Evolutionary conservation across 352 stramenopile species (phyloP).

Genomic region (Halophytophthora batemanensis): DNA sequence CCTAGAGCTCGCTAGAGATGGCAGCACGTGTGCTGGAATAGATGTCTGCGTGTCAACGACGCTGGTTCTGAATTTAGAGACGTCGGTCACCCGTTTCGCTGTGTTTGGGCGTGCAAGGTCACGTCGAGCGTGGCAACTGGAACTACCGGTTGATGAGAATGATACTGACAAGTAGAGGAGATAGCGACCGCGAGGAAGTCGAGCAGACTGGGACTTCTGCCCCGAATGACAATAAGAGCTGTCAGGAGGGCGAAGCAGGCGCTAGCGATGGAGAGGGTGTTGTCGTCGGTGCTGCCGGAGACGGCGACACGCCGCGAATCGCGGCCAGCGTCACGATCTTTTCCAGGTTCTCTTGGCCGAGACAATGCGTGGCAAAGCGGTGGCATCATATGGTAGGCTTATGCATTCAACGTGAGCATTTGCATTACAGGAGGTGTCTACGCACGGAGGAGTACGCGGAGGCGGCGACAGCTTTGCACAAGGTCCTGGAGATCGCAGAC

Average conservation of each 20-base stretch:
- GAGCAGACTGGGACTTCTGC: too few relatives aligned
- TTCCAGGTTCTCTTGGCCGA: too few relatives aligned
- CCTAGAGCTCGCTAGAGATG: not conserved
- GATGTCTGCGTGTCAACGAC: not conserved
- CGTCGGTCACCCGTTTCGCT: too few relatives aligned
- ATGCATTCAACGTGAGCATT: not conserved
- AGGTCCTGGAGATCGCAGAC: constrained; percentile 35
- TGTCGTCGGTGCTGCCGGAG: constrained; percentile 4
- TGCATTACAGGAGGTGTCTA: constrained; percentile 37
- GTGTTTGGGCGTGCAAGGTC: too few relatives aligned
- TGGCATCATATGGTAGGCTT: not conserved
- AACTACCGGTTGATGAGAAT: too few relatives aligned
- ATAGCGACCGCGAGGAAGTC: too few relatives aligned
- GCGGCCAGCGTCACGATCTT: constrained; percentile 19
- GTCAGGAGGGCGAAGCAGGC: not conserved
- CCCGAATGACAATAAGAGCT: too few relatives aligned
- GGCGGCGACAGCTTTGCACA: constrained; percentile 40
- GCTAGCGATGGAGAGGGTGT: not conserved
- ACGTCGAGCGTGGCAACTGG: too few relatives aligned
- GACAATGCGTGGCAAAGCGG: too few relatives aligned
- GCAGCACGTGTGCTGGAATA: not conserved
- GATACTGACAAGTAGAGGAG: too few relatives aligned
- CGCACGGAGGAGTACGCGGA: constrained; percentile 35
- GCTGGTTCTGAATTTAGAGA: not conserved
- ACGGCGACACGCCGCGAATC: constrained; percentile 16